Evolutionary conservation across 2,329 filamentous ascomycete genomes (phyloP).

Genomic region (Thyridium curvatum): DNA sequence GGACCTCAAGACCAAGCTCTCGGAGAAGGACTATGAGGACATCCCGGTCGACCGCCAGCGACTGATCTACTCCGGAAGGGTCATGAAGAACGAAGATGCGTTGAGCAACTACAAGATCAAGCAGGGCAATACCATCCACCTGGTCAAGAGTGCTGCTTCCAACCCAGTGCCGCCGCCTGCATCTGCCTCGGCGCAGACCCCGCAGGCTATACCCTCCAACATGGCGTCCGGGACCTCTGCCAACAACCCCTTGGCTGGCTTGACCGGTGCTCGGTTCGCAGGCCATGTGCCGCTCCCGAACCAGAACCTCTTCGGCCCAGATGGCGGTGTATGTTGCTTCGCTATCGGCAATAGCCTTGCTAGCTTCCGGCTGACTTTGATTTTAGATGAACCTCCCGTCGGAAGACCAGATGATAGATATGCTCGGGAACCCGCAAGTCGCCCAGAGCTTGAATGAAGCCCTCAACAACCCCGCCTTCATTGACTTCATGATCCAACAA

Average conservation of each 20-base stretch:
- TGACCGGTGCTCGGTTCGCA: conserved; percentile 91
- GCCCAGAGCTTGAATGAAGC: conserved; percentile 88
- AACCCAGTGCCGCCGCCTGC: conserved; percentile 51
- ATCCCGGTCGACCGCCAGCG: conserved; percentile 84
- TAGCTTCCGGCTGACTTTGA: conserved; percentile 18
- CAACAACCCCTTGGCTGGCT: conserved; percentile 81
- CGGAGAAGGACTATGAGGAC: conserved; percentile 75
- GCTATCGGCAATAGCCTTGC: conserved; percentile 1
- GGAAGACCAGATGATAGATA: conserved; percentile 72
- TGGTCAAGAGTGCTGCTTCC: conserved; percentile 94
- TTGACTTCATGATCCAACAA: conserved; percentile 90
- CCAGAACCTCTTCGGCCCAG: conserved; percentile 83
- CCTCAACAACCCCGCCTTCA: conserved; percentile 87
- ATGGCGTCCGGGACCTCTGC: conserved; percentile 71
- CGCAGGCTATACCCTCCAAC: conserved; percentile 63
- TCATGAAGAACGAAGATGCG: conserved; percentile 90
- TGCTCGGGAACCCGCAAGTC: conserved; percentile 85
- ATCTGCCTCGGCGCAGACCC: conserved; percentile 33
- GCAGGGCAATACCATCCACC: conserved; percentile 87
- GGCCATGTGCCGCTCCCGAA: conserved; percentile 86
- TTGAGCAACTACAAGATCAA: conserved; percentile 90
- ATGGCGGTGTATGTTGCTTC: conserved; percentile 71
- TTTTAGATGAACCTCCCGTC: conserved; percentile 82
- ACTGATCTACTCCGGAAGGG: conserved; percentile 93
- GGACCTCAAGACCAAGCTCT: conserved; percentile 86